phyloP scores from a whole-genome alignment of 768 basidiomycete species.

The Lactarius sp. region DNA sequence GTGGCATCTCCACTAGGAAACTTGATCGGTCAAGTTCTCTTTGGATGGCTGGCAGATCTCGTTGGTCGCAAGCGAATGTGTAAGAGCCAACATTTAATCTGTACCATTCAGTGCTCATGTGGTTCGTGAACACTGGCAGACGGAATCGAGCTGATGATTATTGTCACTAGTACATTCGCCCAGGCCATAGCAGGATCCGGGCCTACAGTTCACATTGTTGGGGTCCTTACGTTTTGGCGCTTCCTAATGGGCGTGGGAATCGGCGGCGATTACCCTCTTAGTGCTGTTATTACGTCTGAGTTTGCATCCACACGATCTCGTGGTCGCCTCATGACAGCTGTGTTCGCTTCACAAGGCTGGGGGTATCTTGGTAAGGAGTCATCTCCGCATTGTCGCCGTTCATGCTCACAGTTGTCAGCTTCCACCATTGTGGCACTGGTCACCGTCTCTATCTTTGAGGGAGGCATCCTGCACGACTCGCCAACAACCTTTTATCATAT shows the following conservation, averaged over 20 bases:
- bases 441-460: constrained; percentile 63
- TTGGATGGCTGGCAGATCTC: constrained; percentile 43
- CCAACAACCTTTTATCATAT: constrained; percentile 43
- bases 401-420: constrained; percentile 33
- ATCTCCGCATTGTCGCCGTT: background rate
- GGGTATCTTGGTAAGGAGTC: constrained; percentile 63
- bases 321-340: constrained; percentile 85
- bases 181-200: constrained; percentile 76
- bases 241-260: constrained; percentile 82
- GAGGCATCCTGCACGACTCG: constrained; percentile 44
- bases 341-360: constrained; percentile 85
- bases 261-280: constrained; percentile 85
- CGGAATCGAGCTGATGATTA: constrained; percentile 73
- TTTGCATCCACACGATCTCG: constrained; percentile 77
- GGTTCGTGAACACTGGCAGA: constrained; percentile 36
- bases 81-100: constrained; percentile 33
- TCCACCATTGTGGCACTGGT: constrained; percentile 65
- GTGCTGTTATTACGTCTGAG: constrained; percentile 83
- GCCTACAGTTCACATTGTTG: constrained; percentile 66
- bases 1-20: constrained; percentile 41
- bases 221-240: constrained; percentile 76
- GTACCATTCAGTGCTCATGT: background rate
- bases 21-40: constrained; percentile 40
- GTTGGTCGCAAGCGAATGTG: constrained; percentile 55
- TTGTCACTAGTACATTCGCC: constrained; percentile 72